Conservation (phyloP, 805 yeast genomes). For the Brettanomyces nanus region DNA sequence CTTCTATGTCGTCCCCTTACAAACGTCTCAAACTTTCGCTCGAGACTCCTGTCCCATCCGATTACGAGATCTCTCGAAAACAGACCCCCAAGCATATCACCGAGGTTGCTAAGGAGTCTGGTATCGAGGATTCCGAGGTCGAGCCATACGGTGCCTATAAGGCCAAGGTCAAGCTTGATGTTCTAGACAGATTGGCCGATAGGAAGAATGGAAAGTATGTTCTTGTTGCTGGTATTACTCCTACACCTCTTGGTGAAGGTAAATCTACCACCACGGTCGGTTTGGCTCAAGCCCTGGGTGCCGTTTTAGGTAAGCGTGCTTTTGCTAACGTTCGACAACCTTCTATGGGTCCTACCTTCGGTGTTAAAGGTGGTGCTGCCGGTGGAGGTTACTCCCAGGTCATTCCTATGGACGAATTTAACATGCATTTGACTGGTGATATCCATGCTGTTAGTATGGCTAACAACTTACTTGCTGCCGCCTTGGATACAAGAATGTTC, state of each 20-base stretch:
- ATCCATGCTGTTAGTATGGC: conserved; percentile 95
- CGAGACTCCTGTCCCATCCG: conserved; percentile 75
- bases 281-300: conserved; percentile 92
- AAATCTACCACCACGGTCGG: conserved; percentile 96
- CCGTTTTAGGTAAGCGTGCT: conserved; percentile 73
- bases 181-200: conserved; percentile 57
- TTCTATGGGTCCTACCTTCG: conserved; percentile 97
- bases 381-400: conserved; percentile 99
- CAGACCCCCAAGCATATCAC: conserved; percentile 81
- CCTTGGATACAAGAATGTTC: conserved; percentile 94
- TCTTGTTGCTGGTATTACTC: conserved; percentile 94
- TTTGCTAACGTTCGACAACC: conserved; percentile 97
- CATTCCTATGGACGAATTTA: conserved; percentile 98
- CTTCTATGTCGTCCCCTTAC: conserved; percentile 10
- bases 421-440: conserved; percentile 96
- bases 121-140: conserved; percentile 68
- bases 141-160: conserved; percentile 86
- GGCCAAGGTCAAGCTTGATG: conserved; percentile 73
- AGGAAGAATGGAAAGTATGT: conserved; percentile 76
- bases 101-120: conserved; percentile 70
- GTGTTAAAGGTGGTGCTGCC: conserved; percentile 99
- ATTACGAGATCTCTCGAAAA: conserved; percentile 79
- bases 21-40: conserved; percentile 30
- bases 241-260: conserved; percentile 98
- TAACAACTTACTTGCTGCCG: conserved; percentile 89